These are phyloP conservation scores for Phialophora verrucosa DNA, from an alignment of 2,329 filamentous ascomycete genomes.

Conservation along the genomic window DNA sequence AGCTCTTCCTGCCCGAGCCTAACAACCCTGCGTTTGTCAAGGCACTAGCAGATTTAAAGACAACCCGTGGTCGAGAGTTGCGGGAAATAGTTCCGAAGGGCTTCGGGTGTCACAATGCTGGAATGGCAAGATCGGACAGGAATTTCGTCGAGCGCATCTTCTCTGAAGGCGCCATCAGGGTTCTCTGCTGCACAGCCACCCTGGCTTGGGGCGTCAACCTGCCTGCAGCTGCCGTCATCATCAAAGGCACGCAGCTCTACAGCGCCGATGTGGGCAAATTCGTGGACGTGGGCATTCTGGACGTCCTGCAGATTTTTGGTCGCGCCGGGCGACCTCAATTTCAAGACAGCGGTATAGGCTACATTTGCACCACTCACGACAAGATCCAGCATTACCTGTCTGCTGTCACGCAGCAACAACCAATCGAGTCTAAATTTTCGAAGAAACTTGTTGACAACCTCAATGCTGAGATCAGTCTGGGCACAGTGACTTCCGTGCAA, in stretches of 20 bases:
- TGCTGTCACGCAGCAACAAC: constrained; percentile 92
- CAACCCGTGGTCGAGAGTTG: constrained; percentile 82
- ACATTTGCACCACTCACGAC: constrained; percentile 96
- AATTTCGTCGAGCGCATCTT: constrained; percentile 97
- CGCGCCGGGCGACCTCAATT: constrained; percentile 97
- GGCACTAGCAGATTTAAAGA: constrained; percentile 82
- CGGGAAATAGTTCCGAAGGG: constrained; percentile 89
- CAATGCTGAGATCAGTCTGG: constrained; percentile 91
- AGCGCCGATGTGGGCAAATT: constrained; percentile 97
- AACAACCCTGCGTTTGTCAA: constrained; percentile 71
- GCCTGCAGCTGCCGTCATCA: constrained; percentile 92
- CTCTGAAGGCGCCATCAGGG: constrained; percentile 87
- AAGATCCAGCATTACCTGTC: constrained; percentile 89
- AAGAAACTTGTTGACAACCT: constrained; percentile 93
- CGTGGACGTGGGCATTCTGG: constrained; percentile 91
- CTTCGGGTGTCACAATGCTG: constrained; percentile 93
- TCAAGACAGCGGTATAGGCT: constrained; percentile 95
- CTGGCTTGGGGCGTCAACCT: constrained; percentile 99
- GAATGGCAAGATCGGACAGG: constrained; percentile 91
- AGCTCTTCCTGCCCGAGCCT: constrained; percentile 84
- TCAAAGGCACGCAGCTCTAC: constrained; percentile 97
- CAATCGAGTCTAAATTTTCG: constrained; percentile 96
- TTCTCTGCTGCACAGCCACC: constrained; percentile 97
- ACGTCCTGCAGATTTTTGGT: constrained; percentile 97
- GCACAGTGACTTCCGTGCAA: constrained; percentile 90